Evolutionary conservation across 768 basidiomycete species (phyloP), one percentile per base, ranked within the genome.

Genomic region (Leccinum pellstonianum): DNA sequence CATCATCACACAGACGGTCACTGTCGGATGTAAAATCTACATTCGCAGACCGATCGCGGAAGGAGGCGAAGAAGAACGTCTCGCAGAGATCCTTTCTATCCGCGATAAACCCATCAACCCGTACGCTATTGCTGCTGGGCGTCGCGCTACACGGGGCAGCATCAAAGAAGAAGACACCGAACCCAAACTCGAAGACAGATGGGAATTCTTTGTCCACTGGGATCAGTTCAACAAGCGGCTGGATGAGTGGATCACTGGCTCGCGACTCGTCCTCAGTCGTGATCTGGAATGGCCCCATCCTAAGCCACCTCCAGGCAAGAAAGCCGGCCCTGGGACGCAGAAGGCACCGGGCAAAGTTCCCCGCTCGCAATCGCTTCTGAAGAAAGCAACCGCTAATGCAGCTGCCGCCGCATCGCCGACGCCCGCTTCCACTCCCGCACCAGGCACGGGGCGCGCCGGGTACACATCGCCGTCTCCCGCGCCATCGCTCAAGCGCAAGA

Each of bases 151-250:
- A 14, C 77, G 78, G 43, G 68, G 74, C 38, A 65, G 69, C 53
- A 67, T 76, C 60, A 76, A 76, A 43, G 79, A 79, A 62, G 79
- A 81, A 54, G 79, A 81, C 53, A 80, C 83, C 48, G 80, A 81
- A 21, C 65, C 78, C 41, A 82, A 82, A 58, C 82, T 85, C 9
- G 88, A 88, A 68, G 92, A 94, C 72, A 87, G 90, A 66, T 83
- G 85, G 73, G 95, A 98, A 74, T 98, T 87, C 79, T 99, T 98
- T 70, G 93, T 98, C 19, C 97, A 99, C 70, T 99, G 96, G 88
- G 94, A 98, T 67, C 86, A 93, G 64, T 98, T 98, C 83, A 99
- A 99, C 80, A 99, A 99, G 74, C 95, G 97, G 62, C 80, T 98
- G 43, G 97, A 99, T 71, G 97, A 97, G 56, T 99, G 97, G 97